phyloP scores from a whole-genome alignment of 345 rosid genomes.

The Adansonia digitata region DNA sequence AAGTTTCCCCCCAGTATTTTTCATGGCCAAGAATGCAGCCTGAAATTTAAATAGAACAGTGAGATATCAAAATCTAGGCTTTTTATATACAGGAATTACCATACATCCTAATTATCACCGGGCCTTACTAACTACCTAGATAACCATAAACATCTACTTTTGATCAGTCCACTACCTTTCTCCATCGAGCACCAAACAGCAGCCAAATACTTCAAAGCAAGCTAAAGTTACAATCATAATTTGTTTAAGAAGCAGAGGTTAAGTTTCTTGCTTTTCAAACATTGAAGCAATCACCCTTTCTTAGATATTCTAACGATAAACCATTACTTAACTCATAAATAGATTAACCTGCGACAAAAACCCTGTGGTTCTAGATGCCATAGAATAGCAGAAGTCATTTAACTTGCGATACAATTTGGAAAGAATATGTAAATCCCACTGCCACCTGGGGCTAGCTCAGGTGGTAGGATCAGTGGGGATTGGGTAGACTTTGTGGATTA shows the following conservation, averaged over 20 bases:
- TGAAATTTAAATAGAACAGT: constrained; percentile 24
- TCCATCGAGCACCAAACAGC: background rate
- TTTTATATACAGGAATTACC: background rate
- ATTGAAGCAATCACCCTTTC: background rate
- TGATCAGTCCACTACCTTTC: background rate
- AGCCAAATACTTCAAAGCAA: background rate
- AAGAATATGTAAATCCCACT: background rate
- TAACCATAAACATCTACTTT: background rate
- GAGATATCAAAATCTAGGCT: background rate
- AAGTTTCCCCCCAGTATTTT: constrained; percentile 92
- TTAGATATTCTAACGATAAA: background rate
- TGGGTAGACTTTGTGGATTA: background rate
- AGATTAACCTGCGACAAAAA: background rate
- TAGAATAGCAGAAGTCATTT: background rate
- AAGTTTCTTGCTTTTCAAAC: background rate
- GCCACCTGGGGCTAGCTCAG: background rate
- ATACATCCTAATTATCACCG: background rate
- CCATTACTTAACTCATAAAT: background rate
- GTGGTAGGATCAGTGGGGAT: background rate
- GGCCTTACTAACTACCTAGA: background rate
- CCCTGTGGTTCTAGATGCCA: background rate
- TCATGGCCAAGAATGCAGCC: constrained; percentile 96
- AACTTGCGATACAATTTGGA: background rate
- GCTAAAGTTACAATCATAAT: background rate
- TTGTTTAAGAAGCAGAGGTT: background rate